Conservation (phyloP, 2,329 filamentous ascomycete genomes). For the Monosporascus sp. region DNA sequence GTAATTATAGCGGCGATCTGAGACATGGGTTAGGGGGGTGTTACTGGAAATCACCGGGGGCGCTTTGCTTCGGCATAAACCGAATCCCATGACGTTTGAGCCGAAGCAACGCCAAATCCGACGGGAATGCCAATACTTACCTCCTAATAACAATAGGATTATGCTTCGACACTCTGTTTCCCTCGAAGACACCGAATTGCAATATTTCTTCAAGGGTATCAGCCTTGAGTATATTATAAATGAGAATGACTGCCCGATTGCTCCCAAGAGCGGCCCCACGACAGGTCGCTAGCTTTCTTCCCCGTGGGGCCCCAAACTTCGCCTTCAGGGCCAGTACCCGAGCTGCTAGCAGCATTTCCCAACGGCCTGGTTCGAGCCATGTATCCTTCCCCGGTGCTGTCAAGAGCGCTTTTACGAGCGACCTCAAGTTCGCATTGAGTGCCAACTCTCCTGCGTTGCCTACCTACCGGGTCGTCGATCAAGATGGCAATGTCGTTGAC, state of each 20-base stretch:
- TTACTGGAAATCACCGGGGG: neutral
- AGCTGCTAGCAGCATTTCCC: slow-evolving; percentile 45
- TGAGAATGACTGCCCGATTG: slow-evolving; percentile 1
- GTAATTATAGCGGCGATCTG: too few species aligned
- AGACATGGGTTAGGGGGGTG: neutral
- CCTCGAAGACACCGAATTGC: neutral
- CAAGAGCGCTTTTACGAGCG: slow-evolving; percentile 84
- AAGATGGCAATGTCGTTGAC: slow-evolving; percentile 80
- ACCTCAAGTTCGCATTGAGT: slow-evolving; percentile 71
- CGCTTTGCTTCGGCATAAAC: slow-evolving; percentile 2
- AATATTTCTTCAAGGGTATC: too few species aligned
- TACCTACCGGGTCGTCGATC: slow-evolving; percentile 88
- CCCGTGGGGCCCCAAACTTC: slow-evolving; percentile 10
- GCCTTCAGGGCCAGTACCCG: slow-evolving; percentile 23
- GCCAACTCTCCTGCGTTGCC: slow-evolving; percentile 69
- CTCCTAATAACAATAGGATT: neutral
- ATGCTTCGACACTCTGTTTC: neutral
- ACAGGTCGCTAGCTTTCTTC: slow-evolving; percentile 10
- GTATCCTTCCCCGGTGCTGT: slow-evolving; percentile 89
- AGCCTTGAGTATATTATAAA: neutral
- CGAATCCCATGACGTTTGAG: neutral
- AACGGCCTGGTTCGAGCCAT: slow-evolving; percentile 48
- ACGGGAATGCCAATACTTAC: neutral
- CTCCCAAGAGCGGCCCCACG: slow-evolving; percentile 15
- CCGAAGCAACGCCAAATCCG: neutral